Conservation (phyloP, 192 early-diverging fungal species). For the Mortierella alpina region DNA sequence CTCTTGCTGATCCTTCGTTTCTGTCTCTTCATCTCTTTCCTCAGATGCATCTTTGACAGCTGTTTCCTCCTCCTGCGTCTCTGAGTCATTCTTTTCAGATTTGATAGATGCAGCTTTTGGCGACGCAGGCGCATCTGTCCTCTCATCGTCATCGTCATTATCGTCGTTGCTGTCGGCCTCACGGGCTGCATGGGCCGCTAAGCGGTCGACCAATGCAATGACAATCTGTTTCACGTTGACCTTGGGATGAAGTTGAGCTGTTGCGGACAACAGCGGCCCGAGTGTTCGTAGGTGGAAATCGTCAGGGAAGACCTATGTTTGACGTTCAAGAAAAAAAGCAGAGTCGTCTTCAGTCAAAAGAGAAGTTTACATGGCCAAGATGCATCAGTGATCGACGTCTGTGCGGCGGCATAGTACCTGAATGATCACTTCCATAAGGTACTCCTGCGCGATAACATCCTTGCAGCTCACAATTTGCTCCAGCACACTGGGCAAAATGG, state of each 20-base stretch:
- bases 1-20: slow-evolving; percentile 17
- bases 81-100: slow-evolving; percentile 9
- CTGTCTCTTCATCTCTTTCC: slow-evolving; percentile 19
- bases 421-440: slow-evolving; percentile 99
- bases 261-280: slow-evolving; percentile 88
- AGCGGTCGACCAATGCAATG: slow-evolving; percentile 93
- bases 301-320: slow-evolving; percentile 86
- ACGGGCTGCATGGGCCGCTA: slow-evolving; percentile 90
- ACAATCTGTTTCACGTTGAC: slow-evolving; percentile 98
- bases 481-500: slow-evolving; percentile 90
- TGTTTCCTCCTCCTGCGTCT: slow-evolving; percentile 6
- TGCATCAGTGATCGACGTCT: too few relatives aligned
- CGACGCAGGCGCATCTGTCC: slow-evolving; percentile 46
- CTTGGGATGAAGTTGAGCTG: slow-evolving; percentile 90
- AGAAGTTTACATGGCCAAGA: neutral
- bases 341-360: neutral
- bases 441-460: slow-evolving; percentile 99
- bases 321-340: neutral
- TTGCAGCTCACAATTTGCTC: slow-evolving; percentile 97
- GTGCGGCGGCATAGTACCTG: slow-evolving; percentile 69
- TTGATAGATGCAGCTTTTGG: slow-evolving; percentile 25
- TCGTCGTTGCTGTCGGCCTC: slow-evolving; percentile 62
- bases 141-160: slow-evolving; percentile 52
- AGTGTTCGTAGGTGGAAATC: slow-evolving; percentile 96
- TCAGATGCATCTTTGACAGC: slow-evolving; percentile 14